phyloP scores from a whole-genome alignment of 2,329 filamentous ascomycete genomes.

The Penicillium sp. region DNA sequence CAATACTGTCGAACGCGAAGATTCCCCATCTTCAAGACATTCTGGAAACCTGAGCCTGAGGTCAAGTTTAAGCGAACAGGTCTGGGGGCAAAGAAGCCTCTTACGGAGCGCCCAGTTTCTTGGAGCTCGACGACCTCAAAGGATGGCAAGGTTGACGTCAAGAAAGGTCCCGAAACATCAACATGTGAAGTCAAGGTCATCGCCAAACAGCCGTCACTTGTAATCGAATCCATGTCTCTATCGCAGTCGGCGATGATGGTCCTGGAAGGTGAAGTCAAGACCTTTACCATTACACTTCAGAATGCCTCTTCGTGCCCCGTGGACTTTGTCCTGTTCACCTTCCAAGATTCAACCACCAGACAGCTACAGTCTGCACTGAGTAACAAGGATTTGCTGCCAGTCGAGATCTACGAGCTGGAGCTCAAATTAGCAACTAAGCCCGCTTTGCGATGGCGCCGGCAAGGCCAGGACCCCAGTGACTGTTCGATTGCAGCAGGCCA shows the following conservation, averaged over 20 bases:
- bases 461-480: constrained; percentile 46
- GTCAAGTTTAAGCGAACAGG: constrained; percentile 76
- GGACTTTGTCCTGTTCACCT: constrained; percentile 82
- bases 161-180: constrained; percentile 35
- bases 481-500: constrained; percentile 64
- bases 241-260: constrained; percentile 87
- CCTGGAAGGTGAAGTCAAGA: constrained; percentile 79
- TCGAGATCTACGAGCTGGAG: constrained; percentile 83
- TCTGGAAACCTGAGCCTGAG: constrained; percentile 69
- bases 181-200: constrained; percentile 67
- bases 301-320: constrained; percentile 75
- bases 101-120: constrained; percentile 45
- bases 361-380: constrained; percentile 71
- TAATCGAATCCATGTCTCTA: constrained; percentile 72
- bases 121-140: constrained; percentile 42
- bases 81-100: constrained; percentile 54
- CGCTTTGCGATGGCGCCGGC: constrained; percentile 58
- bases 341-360: constrained; percentile 80
- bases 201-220: constrained; percentile 70
- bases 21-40: constrained; percentile 77
- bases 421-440: constrained; percentile 72
- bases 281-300: constrained; percentile 74
- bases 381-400: constrained; percentile 72
- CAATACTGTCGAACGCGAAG: constrained; percentile 75
- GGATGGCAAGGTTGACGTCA: constrained; percentile 30